Conservation (phyloP, 2,329 filamentous ascomycete species). For the Xylariaceae sp. region DNA sequence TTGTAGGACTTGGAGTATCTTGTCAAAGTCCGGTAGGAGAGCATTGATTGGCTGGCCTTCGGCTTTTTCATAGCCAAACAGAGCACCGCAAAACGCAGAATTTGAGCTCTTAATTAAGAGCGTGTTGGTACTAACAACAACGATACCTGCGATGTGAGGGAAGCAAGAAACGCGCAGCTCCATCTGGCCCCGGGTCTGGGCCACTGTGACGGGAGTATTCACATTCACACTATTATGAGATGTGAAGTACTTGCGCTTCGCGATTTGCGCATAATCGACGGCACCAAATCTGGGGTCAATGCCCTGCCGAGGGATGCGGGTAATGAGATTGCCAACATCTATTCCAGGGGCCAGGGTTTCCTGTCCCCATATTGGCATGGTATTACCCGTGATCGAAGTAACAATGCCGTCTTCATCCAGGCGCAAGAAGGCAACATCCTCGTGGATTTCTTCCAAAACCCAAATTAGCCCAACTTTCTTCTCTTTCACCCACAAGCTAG, state of each 20-base stretch:
- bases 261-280: slow-evolving; percentile 73
- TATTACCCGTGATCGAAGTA: slow-evolving; percentile 66
- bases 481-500: slow-evolving; percentile 98
- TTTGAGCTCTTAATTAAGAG: slow-evolving; percentile 88
- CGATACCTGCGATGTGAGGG: slow-evolving; percentile 93
- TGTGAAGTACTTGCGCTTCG: slow-evolving; percentile 74
- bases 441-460: slow-evolving; percentile 96
- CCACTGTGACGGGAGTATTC: slow-evolving; percentile 79
- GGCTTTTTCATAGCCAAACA: slow-evolving; percentile 84
- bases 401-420: slow-evolving; percentile 76
- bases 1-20: slow-evolving; percentile 72
- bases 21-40: slow-evolving; percentile 83
- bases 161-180: slow-evolving; percentile 87
- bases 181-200: slow-evolving; percentile 63
- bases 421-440: slow-evolving; percentile 76
- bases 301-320: slow-evolving; percentile 72
- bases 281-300: slow-evolving; percentile 66
- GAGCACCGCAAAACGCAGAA: slow-evolving; percentile 83
- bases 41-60: slow-evolving; percentile 76
- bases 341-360: slow-evolving; percentile 62
- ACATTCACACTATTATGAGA: slow-evolving; percentile 72
- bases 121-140: slow-evolving; percentile 77
- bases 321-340: slow-evolving; percentile 74
- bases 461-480: slow-evolving; percentile 91
- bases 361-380: slow-evolving; percentile 80